phyloP scores from a whole-genome alignment of 2,329 filamentous ascomycete species.

The Trichoderma koningiopsis region DNA sequence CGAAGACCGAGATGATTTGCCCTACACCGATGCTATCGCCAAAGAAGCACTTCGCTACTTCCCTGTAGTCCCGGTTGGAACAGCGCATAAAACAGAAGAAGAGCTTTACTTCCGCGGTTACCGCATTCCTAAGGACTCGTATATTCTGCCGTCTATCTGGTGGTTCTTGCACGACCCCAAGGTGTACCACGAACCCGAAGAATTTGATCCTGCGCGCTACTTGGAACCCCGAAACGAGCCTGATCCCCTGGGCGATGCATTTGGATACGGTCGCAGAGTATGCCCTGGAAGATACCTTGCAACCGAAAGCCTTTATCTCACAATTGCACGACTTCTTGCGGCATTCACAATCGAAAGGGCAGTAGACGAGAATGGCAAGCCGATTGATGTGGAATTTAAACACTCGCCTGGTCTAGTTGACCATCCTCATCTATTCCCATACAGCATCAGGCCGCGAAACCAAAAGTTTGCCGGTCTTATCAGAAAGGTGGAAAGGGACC shows the following conservation, averaged over 20 bases:
- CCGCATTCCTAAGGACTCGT: conserved; percentile 17
- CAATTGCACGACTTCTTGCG: neutral
- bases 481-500: neutral
- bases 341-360: conserved; percentile 12
- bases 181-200: neutral
- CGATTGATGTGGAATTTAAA: neutral
- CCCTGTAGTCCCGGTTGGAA: neutral
- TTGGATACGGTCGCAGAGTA: conserved; percentile 23
- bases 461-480: neutral
- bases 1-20: conserved; percentile 30
- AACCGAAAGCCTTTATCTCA: conserved; percentile 5
- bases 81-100: neutral
- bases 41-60: conserved; percentile 33
- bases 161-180: conserved; percentile 14
- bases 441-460: neutral
- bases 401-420: neutral
- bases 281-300: conserved; percentile 22
- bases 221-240: conserved; percentile 25
- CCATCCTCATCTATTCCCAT: neutral
- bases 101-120: conserved; percentile 8
- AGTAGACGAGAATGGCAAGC: conserved; percentile 7
- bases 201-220: conserved; percentile 21
- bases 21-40: conserved; percentile 33
- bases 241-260: neutral
- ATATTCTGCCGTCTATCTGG: conserved; percentile 9